A percentile compares a stretch with the other conserved stretches of the same genome.
phyloP scores from a whole-genome alignment of 768 basidiomycete species.

The Phlegmacium glaucopus region DNA sequence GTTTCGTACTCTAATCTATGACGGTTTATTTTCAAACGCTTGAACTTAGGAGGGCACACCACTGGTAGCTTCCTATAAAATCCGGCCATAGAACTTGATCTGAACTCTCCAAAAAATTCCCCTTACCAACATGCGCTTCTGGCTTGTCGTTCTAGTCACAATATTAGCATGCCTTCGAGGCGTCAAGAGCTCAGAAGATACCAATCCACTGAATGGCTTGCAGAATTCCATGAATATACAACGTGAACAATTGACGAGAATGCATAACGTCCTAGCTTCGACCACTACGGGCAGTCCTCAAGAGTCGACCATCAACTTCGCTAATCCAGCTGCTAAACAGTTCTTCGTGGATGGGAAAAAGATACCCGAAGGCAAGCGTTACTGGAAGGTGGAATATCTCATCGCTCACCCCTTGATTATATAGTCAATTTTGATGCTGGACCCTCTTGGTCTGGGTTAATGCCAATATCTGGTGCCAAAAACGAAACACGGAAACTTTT shows the following conservation, averaged over 20 bases:
- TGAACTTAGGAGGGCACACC: not conserved
- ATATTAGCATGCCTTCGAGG: conserved; percentile 13
- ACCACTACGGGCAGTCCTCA: conserved; percentile 12
- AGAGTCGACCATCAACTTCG: conserved; percentile 50
- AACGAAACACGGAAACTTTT: conserved; percentile 62
- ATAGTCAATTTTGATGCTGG: conserved; percentile 64
- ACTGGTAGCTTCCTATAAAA: not conserved
- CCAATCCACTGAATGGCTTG: conserved; percentile 34
- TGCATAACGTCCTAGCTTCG: conserved; percentile 33
- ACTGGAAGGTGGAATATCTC: not conserved
- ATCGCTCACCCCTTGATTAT: conserved; percentile 18
- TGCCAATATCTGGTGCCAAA: conserved; percentile 56
- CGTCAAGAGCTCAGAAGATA: conserved; percentile 9
- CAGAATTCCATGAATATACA: conserved; percentile 43
- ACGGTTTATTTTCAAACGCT: not conserved
- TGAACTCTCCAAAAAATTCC: not conserved
- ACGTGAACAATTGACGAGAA: conserved; percentile 39
- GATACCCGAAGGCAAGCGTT: conserved; percentile 35
- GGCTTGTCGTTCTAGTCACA: conserved; percentile 13
- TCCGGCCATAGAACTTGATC: not conserved
- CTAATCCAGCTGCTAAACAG: conserved; percentile 54
- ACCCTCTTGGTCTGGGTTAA: conserved; percentile 63
- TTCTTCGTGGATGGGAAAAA: conserved; percentile 47
- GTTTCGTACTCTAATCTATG: too few species aligned
- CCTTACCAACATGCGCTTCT: conserved; percentile 14